phyloP scores from a whole-genome alignment of 306 rosid genomes.

The Cicer arietinum region DNA sequence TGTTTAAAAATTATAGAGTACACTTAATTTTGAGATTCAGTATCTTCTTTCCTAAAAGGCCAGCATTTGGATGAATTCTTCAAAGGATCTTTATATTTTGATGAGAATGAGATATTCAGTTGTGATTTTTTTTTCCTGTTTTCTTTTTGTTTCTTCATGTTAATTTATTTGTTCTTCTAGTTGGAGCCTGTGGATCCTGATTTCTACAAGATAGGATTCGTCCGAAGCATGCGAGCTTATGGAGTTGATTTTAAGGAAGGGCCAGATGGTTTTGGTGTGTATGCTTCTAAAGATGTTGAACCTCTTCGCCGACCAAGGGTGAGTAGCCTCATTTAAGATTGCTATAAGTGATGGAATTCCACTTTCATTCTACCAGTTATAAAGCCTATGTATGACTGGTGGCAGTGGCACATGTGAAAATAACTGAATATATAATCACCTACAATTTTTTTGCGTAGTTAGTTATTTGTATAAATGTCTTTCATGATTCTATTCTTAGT shows the following conservation, averaged over 20 bases:
- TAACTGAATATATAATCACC: slow-evolving; percentile 10
- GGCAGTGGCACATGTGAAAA: not conserved
- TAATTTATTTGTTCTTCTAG: slow-evolving; percentile 49
- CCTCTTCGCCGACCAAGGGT: slow-evolving; percentile 96
- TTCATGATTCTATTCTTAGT: slow-evolving; percentile 20
- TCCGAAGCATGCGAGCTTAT: slow-evolving; percentile 89
- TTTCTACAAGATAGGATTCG: slow-evolving; percentile 88
- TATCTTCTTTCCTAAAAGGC: slow-evolving; percentile 1
- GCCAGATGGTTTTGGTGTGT: slow-evolving; percentile 91
- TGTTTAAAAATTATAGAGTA: not conserved
- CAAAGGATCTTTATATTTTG: slow-evolving; percentile 18
- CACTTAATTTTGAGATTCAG: slow-evolving; percentile 22
- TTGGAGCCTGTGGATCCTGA: slow-evolving; percentile 95
- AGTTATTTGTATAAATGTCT: slow-evolving; percentile 13
- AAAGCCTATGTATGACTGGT: not conserved
- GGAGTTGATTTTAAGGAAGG: slow-evolving; percentile 96
- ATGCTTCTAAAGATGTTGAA: slow-evolving; percentile 96
- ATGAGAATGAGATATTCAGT: slow-evolving; percentile 9
- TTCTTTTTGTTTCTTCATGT: not conserved
- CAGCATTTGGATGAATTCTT: slow-evolving; percentile 22
- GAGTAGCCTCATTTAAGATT: slow-evolving; percentile 50
- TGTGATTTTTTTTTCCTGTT: not conserved
- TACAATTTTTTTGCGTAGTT: not conserved
- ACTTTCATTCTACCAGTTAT: slow-evolving; percentile 3
- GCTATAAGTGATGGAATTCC: slow-evolving; percentile 13